Conservation (phyloP, 2,329 filamentous ascomycete genomes). For the Cladosporium sphaerospermum region DNA sequence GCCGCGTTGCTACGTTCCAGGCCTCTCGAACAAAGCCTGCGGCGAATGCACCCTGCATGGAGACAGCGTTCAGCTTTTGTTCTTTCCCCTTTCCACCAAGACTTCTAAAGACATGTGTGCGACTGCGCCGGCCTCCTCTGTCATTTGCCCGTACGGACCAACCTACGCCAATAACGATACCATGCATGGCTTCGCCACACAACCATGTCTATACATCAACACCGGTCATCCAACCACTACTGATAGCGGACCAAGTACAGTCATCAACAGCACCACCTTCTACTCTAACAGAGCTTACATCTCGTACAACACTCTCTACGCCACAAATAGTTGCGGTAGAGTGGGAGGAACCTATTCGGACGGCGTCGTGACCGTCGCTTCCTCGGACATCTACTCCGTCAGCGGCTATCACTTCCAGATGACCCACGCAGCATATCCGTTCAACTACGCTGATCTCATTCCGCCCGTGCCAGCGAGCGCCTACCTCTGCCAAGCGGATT, state of each 20-base stretch:
- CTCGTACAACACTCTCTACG: slow-evolving; percentile 19
- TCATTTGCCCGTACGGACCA: slow-evolving; percentile 4
- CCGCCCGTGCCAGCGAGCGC: slow-evolving; percentile 4
- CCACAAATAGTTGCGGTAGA: slow-evolving; percentile 18
- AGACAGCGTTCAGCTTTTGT: slow-evolving; percentile 2
- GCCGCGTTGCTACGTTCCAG: slow-evolving; percentile 1
- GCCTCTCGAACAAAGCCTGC: neutral
- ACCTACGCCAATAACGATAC: slow-evolving; percentile 3
- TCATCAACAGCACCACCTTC: slow-evolving; percentile 6
- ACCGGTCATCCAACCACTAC: neutral
- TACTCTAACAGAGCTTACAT: slow-evolving; percentile 16
- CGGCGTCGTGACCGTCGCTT: slow-evolving; percentile 1
- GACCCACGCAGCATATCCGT: slow-evolving; percentile 1
- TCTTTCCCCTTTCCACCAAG: slow-evolving; percentile 2
- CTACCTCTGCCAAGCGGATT: slow-evolving; percentile 1
- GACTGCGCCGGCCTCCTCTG: slow-evolving; percentile 1
- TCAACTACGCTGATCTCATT: neutral
- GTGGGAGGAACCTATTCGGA: slow-evolving; percentile 16
- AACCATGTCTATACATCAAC: slow-evolving; percentile 3
- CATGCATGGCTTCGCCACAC: neutral
- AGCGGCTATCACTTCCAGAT: slow-evolving; percentile 8
- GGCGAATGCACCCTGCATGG: slow-evolving; percentile 7
- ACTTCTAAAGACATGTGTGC: slow-evolving; percentile 7
- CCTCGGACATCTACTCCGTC: slow-evolving; percentile 10
- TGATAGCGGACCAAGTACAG: slow-evolving; percentile 5